A percentile compares a stretch with the other conserved stretches of the same genome.
Conservation (phyloP, 306 rosid genomes). For the Pterocarpus santalinus region DNA sequence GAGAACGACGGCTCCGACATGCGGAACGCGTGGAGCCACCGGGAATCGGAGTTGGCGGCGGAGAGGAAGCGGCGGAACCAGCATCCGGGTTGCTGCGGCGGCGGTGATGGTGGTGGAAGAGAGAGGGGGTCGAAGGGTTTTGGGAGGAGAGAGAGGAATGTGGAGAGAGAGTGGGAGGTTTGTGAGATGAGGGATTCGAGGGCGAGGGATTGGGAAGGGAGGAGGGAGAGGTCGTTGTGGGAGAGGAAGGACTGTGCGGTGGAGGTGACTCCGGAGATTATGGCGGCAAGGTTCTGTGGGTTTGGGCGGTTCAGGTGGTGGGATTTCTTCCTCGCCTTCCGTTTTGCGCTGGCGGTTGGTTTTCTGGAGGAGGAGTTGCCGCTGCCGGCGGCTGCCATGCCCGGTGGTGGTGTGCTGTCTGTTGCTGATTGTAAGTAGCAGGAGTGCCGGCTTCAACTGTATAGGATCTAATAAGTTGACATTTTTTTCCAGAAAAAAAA, state of each 20-base stretch:
- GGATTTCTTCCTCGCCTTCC: conserved; percentile 42
- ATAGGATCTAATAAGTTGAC: too few species aligned
- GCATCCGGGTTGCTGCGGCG: conserved; percentile 34
- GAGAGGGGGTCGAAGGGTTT: conserved; percentile 31
- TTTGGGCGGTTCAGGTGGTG: background rate
- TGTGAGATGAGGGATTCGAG: conserved; percentile 65
- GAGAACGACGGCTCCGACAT: conserved; percentile 71
- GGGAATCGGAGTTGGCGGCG: conserved; percentile 51
- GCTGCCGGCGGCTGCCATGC: conserved; percentile 47
- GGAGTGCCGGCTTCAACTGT: too few species aligned
- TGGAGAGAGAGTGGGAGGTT: conserved; percentile 51
- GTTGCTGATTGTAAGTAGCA: background rate
- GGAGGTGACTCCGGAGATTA: conserved; percentile 52
- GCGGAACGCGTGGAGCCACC: conserved; percentile 69
- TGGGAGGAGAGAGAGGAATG: conserved; percentile 41
- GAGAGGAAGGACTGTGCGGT: conserved; percentile 69
- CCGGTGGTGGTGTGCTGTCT: background rate
- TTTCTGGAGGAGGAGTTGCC: conserved; percentile 8
- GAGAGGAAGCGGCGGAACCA: conserved; percentile 81
- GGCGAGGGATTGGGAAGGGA: conserved; percentile 64
- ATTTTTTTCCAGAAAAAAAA: too few species aligned
- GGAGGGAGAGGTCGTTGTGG: conserved; percentile 64
- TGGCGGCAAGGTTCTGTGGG: conserved; percentile 38
- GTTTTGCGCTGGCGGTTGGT: conserved; percentile 18
- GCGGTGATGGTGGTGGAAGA: conserved; percentile 37